Evolutionary conservation across 257 asterid genomes (phyloP).

Genomic region (Solanum habrochaites): DNA sequence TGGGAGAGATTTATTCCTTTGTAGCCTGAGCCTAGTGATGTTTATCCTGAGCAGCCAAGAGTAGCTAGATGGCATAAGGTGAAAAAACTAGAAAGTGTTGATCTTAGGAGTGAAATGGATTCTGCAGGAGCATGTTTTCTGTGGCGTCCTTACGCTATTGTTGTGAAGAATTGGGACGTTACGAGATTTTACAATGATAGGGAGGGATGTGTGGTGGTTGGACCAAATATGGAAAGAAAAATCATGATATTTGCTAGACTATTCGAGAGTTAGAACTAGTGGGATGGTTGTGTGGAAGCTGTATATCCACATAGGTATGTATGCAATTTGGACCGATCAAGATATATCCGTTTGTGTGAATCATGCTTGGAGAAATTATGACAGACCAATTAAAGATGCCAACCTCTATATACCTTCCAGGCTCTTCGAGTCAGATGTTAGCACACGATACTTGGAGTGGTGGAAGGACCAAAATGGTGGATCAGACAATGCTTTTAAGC

Average conservation of each 20-base stretch:
- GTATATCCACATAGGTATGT: conserved; percentile 36
- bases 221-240: neutral
- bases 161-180: neutral
- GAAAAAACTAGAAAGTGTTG: neutral
- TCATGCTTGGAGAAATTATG: conserved; percentile 12
- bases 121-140: neutral
- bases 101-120: neutral
- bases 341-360: conserved; percentile 17
- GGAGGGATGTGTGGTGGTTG: conserved; percentile 5
- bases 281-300: conserved; percentile 26
- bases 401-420: conserved; percentile 19
- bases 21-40: neutral
- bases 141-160: conserved; percentile 26
- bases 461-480: conserved; percentile 8
- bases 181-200: neutral
- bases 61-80: conserved; percentile 20
- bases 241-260: conserved; percentile 1
- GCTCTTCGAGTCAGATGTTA: conserved; percentile 9
- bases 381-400: conserved; percentile 11
- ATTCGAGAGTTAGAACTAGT: conserved; percentile 17
- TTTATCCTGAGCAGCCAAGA: conserved; percentile 1
- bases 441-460: conserved; percentile 13
- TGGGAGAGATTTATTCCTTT: conserved; percentile 29
- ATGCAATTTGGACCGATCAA: conserved; percentile 24
- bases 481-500: neutral